These are phyloP conservation scores for Ophiostoma novo-ulmi DNA, from an alignment of 2,329 filamentous ascomycete species.

Conservation along the genomic window DNA sequence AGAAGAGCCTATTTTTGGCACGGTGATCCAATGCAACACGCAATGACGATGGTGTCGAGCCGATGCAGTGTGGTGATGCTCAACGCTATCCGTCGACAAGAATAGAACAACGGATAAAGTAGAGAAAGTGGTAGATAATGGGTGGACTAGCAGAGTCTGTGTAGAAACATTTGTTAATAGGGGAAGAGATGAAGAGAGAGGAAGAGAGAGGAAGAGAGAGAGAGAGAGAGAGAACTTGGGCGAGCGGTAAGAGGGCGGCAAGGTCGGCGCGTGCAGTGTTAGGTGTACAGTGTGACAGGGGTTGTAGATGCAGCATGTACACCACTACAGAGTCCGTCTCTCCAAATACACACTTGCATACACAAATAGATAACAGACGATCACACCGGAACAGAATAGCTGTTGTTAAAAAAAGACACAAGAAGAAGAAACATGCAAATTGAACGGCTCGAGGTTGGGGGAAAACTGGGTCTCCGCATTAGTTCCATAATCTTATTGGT, in stretches of 20 bases:
- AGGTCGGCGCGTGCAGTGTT: neutral
- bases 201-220: neutral
- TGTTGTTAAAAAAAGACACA: conserved; percentile 14
- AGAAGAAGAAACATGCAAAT: neutral
- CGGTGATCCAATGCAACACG: neutral
- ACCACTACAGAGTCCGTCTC: neutral
- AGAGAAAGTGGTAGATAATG: neutral
- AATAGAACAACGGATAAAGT: conserved; percentile 3
- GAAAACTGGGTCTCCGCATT: neutral
- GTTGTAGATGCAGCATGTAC: neutral
- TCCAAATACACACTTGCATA: neutral
- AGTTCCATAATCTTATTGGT: neutral
- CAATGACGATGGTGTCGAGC: neutral
- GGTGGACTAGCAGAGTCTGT: neutral
- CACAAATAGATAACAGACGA: neutral
- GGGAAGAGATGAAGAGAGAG: neutral
- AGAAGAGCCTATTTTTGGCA: neutral
- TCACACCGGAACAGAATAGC: conserved; percentile 7
- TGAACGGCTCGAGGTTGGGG: neutral
- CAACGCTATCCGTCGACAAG: conserved; percentile 5
- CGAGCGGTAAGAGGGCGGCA: neutral
- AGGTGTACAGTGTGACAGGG: conserved; percentile 1
- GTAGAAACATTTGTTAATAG: neutral
- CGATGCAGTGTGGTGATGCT: neutral
- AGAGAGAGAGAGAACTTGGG: neutral